Conservation (phyloP, 1,139 yeast genomes). For the Kodamaea fungicola region DNA sequence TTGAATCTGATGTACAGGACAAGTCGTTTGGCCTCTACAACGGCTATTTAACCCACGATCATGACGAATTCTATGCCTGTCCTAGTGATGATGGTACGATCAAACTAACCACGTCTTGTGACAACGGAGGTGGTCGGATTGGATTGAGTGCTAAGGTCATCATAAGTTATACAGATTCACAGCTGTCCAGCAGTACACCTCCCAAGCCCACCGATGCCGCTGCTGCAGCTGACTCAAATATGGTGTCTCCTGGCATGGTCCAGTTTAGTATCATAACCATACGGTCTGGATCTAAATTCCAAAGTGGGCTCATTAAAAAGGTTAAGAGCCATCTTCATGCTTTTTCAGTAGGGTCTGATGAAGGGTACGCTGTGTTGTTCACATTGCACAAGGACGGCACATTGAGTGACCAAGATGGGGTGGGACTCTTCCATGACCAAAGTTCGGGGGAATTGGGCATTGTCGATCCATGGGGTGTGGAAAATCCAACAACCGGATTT, state of each 20-base stretch:
- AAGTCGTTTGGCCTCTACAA: constrained; percentile 7
- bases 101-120: constrained; percentile 7
- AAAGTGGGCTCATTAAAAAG: constrained; percentile 21
- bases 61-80: constrained; percentile 8
- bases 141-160: neutral
- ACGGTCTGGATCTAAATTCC: constrained; percentile 21
- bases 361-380: constrained; percentile 21
- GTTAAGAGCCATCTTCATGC: constrained; percentile 27
- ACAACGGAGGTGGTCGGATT: neutral
- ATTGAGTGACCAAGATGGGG: constrained; percentile 26
- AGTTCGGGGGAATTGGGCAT: constrained; percentile 28
- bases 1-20: constrained; percentile 2
- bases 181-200: too few species aligned
- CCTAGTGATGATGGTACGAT: constrained; percentile 1
- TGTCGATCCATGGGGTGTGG: constrained; percentile 26
- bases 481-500: constrained; percentile 23
- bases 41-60: constrained; percentile 8
- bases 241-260: constrained; percentile 5
- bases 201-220: too few species aligned
- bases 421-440: constrained; percentile 23
- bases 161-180: too few species aligned
- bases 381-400: constrained; percentile 22
- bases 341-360: constrained; percentile 28
- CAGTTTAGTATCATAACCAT: constrained; percentile 17
- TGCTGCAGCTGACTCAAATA: too few species aligned